Evolutionary conservation across 2,329 filamentous ascomycete species (phyloP), one percentile per base, ranked within the genome.

Genomic region (Amauroascus niger): DNA sequence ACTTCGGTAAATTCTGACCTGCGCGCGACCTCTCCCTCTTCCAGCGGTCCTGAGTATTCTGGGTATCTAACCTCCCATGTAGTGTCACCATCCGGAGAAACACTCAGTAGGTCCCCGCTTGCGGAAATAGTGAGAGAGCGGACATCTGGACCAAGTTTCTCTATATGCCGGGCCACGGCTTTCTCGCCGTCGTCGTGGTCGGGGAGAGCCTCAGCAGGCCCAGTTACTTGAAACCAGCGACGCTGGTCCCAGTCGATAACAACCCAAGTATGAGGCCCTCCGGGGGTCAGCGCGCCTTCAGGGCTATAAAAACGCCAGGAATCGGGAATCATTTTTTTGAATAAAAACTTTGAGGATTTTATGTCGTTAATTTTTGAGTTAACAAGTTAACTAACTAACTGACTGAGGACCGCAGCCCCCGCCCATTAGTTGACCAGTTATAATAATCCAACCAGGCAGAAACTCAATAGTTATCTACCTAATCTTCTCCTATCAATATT

Each of bases 231-330:
- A 18, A 53, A 52, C 45, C 49, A 56, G 14, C 50, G 49, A 22
- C 54, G 54, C 30, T 40, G 35, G 24, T 56, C 54, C 22, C 33
- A 56, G 37, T 56, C 54, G 11, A 56, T 49, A 26, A 53, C 37
- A 8, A 44, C 37, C 50, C 54, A 53, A 16, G 26, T 44, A 20
- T 43, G 37, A 39, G 30, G 33, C 30, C 49, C 54, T 18, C 50
- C n/a, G 8, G 30, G 20, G 22, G 18, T 13, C 2, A 53, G 9
- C 5, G 41, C 6, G 32, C 43, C 49, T 6, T 45, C 1, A n/a
- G 18, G 20, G 16, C 24, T 16, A 30, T 49, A 53, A 26, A 56
- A 56, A 22, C 54, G 35, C 44, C 37, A 49, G 18, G 39, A 22
- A 7, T 18, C 45, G 20, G 45, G 22, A 35, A 56, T 56, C 54